phyloP scores from a whole-genome alignment of 257 asterid species.

The Nyctanthes arbortristis region DNA sequence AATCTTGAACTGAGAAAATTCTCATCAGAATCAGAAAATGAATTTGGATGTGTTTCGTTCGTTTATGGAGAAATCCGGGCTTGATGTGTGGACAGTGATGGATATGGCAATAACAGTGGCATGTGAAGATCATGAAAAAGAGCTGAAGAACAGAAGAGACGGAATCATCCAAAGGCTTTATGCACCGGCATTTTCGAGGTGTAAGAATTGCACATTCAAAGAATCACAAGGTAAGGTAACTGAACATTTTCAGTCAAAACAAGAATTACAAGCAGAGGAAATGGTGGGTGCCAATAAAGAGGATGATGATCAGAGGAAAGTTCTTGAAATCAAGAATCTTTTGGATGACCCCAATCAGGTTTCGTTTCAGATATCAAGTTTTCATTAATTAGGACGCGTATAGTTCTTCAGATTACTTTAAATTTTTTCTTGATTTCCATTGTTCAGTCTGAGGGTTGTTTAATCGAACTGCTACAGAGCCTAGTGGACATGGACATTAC shows the following conservation, averaged over 20 bases:
- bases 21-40: conserved; percentile 23
- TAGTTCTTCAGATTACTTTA: no score
- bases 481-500: conserved; percentile 50
- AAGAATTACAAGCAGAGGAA: background rate
- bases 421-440: no score
- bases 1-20: conserved; percentile 3
- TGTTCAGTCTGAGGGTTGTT: conserved; percentile 37
- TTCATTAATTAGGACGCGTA: background rate
- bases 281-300: conserved; percentile 13
- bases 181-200: conserved; percentile 23
- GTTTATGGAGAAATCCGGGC: conserved; percentile 42
- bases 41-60: conserved; percentile 52
- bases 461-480: conserved; percentile 45
- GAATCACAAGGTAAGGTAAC: background rate
- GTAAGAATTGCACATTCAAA: conserved; percentile 19
- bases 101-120: conserved; percentile 51
- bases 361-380: conserved; percentile 3
- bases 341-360: conserved; percentile 49
- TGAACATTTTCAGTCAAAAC: background rate
- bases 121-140: conserved; percentile 39
- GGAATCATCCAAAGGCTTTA: conserved; percentile 51
- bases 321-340: conserved; percentile 43
- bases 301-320: conserved; percentile 27
- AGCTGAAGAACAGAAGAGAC: conserved; percentile 43
- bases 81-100: conserved; percentile 56